phyloP scores from a whole-genome alignment of 2,329 filamentous ascomycete species.

The Chrysoporthe deuterocubensis region DNA sequence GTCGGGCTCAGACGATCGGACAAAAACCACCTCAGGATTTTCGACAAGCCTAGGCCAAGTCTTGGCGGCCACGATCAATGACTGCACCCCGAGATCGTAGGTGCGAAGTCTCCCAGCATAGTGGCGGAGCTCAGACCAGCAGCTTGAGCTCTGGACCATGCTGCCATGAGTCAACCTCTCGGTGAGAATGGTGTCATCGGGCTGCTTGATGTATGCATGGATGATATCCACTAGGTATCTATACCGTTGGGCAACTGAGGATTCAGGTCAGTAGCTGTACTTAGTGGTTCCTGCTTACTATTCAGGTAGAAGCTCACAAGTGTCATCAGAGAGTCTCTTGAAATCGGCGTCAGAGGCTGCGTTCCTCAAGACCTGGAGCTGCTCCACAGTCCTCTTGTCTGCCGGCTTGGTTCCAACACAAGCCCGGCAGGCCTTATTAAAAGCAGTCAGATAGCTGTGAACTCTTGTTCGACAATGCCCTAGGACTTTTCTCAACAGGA shows the following conservation, averaged over 20 bases:
- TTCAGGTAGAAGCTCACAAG: not conserved
- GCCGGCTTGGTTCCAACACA: not conserved
- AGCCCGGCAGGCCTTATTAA: not conserved
- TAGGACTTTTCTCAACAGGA: not conserved
- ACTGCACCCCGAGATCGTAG: not conserved
- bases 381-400: not conserved
- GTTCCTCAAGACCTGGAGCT: not conserved
- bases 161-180: conserved; percentile 11
- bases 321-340: not conserved
- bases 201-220: not conserved
- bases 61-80: not conserved
- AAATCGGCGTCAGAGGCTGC: not conserved
- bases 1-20: conserved; percentile 24
- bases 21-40: conserved; percentile 8
- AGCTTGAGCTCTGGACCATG: conserved; percentile 18
- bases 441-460: not conserved
- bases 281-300: not conserved
- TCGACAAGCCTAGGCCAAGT: conserved; percentile 28
- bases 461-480: conserved; percentile 3
- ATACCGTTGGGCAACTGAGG: conserved; percentile 1
- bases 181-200: not conserved
- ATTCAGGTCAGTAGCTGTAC: not conserved
- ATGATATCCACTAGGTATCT: not conserved
- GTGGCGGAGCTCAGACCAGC: conserved; percentile 17
- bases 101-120: conserved; percentile 12